Evolutionary conservation across 2,329 filamentous ascomycete genomes (phyloP).

Genomic region (Orbilia javanica): DNA sequence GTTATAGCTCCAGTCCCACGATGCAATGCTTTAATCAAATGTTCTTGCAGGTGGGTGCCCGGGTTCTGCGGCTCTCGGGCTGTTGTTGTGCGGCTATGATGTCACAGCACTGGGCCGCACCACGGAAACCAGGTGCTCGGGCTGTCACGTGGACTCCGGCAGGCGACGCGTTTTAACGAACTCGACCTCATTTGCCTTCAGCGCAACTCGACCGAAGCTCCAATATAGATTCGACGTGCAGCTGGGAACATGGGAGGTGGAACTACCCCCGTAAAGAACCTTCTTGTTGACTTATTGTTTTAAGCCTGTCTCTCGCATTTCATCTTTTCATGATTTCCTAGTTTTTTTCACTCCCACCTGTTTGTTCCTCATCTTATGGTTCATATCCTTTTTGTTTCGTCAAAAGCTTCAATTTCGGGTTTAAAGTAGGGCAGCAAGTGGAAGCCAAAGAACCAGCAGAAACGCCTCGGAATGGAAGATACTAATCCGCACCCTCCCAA

Average conservation of each 20-base stretch:
- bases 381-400: neutral
- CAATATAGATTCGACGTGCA: slow-evolving; percentile 6
- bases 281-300: neutral
- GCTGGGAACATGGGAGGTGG: neutral
- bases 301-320: neutral
- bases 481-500: slow-evolving; percentile 51
- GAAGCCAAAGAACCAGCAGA: neutral
- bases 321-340: neutral
- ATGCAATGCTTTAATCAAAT: too few relatives aligned
- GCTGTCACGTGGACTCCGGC: slow-evolving; percentile 30
- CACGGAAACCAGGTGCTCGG: neutral
- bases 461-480: slow-evolving; percentile 47
- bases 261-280: neutral
- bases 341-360: neutral
- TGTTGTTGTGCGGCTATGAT: slow-evolving; percentile 21
- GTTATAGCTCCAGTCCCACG: neutral
- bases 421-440: neutral
- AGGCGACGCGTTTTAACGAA: slow-evolving; percentile 34
- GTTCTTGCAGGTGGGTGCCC: neutral
- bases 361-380: neutral
- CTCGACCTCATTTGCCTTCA: slow-evolving; percentile 17
- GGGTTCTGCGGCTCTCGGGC: neutral
- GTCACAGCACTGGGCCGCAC: slow-evolving; percentile 21
- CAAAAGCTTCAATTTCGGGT: neutral
- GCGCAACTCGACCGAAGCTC: slow-evolving; percentile 4